Base-by-base conservation (phyloP, 1,139 yeast genomes). In the Yamadazyma pseudoaaseri region DNA sequence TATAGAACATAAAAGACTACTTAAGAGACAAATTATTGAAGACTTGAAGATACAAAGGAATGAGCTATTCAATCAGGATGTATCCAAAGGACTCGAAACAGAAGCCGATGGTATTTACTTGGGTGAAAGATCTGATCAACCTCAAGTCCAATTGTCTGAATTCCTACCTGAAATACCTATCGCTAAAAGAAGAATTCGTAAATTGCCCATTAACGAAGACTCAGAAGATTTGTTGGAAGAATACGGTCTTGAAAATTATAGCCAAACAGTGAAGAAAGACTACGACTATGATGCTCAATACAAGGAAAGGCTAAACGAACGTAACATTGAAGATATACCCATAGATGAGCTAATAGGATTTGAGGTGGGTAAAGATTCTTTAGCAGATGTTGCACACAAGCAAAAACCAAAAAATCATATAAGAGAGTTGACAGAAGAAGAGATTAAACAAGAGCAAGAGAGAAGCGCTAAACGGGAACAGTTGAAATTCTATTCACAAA, bases 211-310 rank as follows among this genome's bases (percentile, higher is more conserved):
- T 9, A 38, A 56, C 21, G 61, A 59, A 32, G 42, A 60, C 31
- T 46, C 62, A 3, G 68, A 62, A 16, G 60, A 65, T 37, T 52
- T 69, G 28, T 47, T 66, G 13, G 65, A 58, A 33, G 75, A 70
- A 35, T 70, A 70, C 42, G 75, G 74, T 0, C 39, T 70, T 11
- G 55, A 49, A 2, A 52, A 55, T 33, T 65, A 65, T 38, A 33
- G 44, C 6, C 56, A 62, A 4, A 56, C 65, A 1, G 50, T 57
- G 1, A 30, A 34, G 11, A 29, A 47, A 7, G 44, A 44, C 6
- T 52, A 54, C 24, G 70, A 65, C 39, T 63, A 64, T 40, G 56
- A 62, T 36, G 56, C 43, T n/a, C 6, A 52, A 4, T 44, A 52
- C 31, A 38, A 47, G 13, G 39, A 50, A 18, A 55, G 54, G 31